phyloP scores from a whole-genome alignment of 2,329 filamentous ascomycete genomes.

The Aspergillus persii region DNA sequence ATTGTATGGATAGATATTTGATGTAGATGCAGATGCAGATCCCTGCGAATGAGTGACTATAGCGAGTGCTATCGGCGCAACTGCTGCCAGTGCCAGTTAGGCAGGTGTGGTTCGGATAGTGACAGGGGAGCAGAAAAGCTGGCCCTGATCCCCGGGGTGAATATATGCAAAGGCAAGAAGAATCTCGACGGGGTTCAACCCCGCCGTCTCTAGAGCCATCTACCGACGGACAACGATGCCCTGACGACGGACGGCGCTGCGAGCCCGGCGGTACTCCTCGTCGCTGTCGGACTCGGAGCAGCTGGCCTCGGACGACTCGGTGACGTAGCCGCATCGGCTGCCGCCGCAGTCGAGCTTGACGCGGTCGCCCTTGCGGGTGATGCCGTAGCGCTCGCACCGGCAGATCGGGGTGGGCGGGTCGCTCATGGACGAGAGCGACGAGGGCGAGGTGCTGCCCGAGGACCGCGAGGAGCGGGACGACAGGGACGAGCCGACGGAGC shows the following conservation, averaged over 20 bases:
- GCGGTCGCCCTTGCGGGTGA: conserved; percentile 87
- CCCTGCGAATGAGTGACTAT: conserved; percentile 18
- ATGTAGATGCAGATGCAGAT: conserved; percentile 1
- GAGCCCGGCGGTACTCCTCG: conserved; percentile 38
- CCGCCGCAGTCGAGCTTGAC: conserved; percentile 97
- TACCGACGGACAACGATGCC: conserved; percentile 42
- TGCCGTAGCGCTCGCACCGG: conserved; percentile 94
- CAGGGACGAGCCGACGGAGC: conserved; percentile 63
- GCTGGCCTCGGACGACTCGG: conserved; percentile 64
- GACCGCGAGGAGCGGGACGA: conserved; percentile 62
- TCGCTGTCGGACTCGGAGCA: conserved; percentile 58
- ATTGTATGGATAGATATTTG: background rate
- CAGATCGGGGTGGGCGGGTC: conserved; percentile 62
- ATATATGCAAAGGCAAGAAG: background rate
- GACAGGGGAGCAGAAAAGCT: background rate
- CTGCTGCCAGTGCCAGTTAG: background rate
- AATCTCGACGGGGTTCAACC: background rate
- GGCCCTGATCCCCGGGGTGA: background rate
- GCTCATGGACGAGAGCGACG: conserved; percentile 64
- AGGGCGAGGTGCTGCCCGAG: conserved; percentile 55
- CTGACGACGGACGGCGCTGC: conserved; percentile 35
- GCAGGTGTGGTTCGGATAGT: background rate
- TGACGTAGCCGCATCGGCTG: conserved; percentile 74
- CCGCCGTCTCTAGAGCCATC: conserved; percentile 2
- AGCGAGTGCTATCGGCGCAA: conserved; percentile 9